phyloP scores from a whole-genome alignment of 225 moss, liverwort and hornwort genomes.

The Ulota crispa region DNA sequence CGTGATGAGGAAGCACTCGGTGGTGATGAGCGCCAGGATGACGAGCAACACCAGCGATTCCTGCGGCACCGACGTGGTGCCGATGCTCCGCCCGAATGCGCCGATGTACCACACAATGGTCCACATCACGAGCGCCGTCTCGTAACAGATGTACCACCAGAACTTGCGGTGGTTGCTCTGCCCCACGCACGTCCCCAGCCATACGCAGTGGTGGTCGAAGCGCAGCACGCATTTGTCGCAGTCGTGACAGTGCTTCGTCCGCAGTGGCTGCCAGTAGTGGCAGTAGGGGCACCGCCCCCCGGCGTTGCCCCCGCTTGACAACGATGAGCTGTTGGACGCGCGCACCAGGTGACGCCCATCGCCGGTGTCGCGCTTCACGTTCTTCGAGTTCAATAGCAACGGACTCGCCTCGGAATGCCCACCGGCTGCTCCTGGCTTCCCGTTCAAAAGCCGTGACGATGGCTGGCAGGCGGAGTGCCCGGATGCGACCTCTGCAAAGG shows the following conservation, averaged over 20 bases:
- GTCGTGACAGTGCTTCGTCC: slow-evolving; percentile 94
- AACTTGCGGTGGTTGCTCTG: slow-evolving; percentile 86
- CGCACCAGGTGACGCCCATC: slow-evolving; percentile 54
- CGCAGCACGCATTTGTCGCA: slow-evolving; percentile 97
- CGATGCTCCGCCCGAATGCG: slow-evolving; percentile 54
- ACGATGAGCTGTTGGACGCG: slow-evolving; percentile 42
- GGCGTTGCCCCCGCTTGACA: slow-evolving; percentile 13
- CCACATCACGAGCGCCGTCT: slow-evolving; percentile 77
- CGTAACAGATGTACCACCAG: slow-evolving; percentile 92
- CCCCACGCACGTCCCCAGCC: slow-evolving; percentile 97
- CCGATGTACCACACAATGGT: slow-evolving; percentile 72
- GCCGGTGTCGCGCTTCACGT: slow-evolving; percentile 38
- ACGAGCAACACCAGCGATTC: slow-evolving; percentile 57
- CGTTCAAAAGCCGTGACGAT: slow-evolving; percentile 19
- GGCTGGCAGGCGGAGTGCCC: neutral
- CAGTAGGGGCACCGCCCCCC: slow-evolving; percentile 64
- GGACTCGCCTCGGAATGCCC: slow-evolving; percentile 44
- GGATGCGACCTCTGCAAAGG: neutral
- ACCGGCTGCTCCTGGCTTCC: neutral
- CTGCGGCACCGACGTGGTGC: slow-evolving; percentile 49
- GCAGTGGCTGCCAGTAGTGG: slow-evolving; percentile 68
- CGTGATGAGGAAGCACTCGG: slow-evolving; percentile 76
- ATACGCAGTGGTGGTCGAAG: slow-evolving; percentile 98
- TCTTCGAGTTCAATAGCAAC: slow-evolving; percentile 39
- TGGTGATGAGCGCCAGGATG: slow-evolving; percentile 65